Evolutionary conservation across 2,329 filamentous ascomycete species (phyloP).

Genomic region (Teratosphaeria gauchensis): DNA sequence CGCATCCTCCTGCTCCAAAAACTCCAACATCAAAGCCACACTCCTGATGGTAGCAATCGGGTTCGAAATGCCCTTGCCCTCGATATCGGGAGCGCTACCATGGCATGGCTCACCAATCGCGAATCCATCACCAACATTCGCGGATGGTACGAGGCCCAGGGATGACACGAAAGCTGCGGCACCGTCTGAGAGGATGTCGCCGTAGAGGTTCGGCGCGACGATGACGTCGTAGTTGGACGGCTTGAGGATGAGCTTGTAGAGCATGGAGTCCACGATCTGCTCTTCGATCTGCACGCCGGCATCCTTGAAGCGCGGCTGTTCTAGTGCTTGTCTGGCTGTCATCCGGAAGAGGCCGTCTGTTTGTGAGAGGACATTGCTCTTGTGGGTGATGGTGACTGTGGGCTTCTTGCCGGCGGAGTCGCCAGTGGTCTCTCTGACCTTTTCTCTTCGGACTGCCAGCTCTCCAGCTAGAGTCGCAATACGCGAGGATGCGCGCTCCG

Average conservation of each 20-base stretch:
- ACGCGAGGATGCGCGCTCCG: slow-evolving; percentile 69
- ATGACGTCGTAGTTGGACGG: slow-evolving; percentile 94
- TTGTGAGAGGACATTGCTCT: slow-evolving; percentile 92
- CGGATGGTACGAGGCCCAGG: slow-evolving; percentile 83
- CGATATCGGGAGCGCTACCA: slow-evolving; percentile 89
- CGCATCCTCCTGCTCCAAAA: slow-evolving; percentile 75
- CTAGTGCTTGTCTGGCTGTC: slow-evolving; percentile 64
- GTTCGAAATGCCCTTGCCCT: slow-evolving; percentile 87
- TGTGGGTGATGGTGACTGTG: slow-evolving; percentile 94
- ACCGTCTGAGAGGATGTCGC: slow-evolving; percentile 91
- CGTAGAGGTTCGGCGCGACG: slow-evolving; percentile 94
- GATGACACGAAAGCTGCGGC: slow-evolving; percentile 89
- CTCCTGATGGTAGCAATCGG: slow-evolving; percentile 90
- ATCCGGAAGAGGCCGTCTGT: slow-evolving; percentile 92
- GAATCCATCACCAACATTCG: slow-evolving; percentile 89
- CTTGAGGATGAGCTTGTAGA: slow-evolving; percentile 98
- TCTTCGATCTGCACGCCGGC: slow-evolving; percentile 63
- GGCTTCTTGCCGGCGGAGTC: slow-evolving; percentile 56
- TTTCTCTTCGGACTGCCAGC: slow-evolving; percentile 79
- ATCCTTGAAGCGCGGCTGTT: slow-evolving; percentile 51
- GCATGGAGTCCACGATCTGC: slow-evolving; percentile 98
- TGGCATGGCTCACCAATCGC: slow-evolving; percentile 98
- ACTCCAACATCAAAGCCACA: slow-evolving; percentile 92
- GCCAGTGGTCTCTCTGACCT: slow-evolving; percentile 52
- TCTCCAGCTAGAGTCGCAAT: slow-evolving; percentile 92